Conservation (phyloP, 352 stramenopile species). For the Globisporangium barbulae region DNA sequence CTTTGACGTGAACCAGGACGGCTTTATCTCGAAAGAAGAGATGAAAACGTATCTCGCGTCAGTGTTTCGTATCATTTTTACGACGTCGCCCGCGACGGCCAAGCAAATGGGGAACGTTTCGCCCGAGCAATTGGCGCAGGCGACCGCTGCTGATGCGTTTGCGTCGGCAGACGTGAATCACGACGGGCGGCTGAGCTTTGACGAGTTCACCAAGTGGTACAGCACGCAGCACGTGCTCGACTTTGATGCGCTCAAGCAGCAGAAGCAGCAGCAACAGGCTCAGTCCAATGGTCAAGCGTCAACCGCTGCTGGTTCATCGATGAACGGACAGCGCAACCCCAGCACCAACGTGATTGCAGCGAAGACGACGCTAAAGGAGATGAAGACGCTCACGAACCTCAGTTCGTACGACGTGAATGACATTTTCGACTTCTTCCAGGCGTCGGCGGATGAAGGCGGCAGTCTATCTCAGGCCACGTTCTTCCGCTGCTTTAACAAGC, state of each 20-base stretch:
- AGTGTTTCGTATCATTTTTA: constrained; percentile 83
- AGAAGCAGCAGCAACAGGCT: constrained; percentile 7
- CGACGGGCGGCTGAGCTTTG: constrained; percentile 68
- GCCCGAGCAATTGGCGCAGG: constrained; percentile 60
- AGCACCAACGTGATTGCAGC: not conserved
- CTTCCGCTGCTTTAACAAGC: constrained; percentile 83
- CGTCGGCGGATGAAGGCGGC: constrained; percentile 56
- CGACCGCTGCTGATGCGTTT: constrained; percentile 76
- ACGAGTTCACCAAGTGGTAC: constrained; percentile 88
- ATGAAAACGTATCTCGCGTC: constrained; percentile 87
- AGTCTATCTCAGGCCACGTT: constrained; percentile 66
- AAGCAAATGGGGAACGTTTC: constrained; percentile 49
- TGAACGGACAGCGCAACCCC: not conserved
- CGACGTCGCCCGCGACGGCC: constrained; percentile 43
- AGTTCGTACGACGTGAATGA: constrained; percentile 81
- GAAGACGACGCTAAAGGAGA: constrained; percentile 56
- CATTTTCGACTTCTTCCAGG: constrained; percentile 85
- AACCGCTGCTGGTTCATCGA: not conserved
- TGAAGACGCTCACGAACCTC: constrained; percentile 80
- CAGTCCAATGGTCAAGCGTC: not conserved
- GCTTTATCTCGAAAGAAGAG: constrained; percentile 76
- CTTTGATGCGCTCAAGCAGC: constrained; percentile 20
- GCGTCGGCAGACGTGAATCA: constrained; percentile 49
- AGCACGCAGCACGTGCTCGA: constrained; percentile 28
- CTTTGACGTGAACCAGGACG: constrained; percentile 88